These are phyloP conservation scores for Rhinocladiella mackenziei DNA, from an alignment of 2,329 filamentous ascomycete species.

Conservation along the genomic window DNA sequence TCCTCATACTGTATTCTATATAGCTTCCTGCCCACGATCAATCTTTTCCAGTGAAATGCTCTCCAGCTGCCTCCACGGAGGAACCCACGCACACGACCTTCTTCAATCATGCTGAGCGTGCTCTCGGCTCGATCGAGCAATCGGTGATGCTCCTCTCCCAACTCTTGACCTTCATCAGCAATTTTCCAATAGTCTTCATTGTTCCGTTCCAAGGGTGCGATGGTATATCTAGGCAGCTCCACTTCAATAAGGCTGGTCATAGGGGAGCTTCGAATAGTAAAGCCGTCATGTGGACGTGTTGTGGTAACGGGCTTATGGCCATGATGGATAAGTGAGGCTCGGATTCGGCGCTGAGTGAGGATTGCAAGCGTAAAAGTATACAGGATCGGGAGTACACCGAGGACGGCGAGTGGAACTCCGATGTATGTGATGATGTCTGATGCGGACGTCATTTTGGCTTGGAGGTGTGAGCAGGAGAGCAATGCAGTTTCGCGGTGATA, in stretches of 20 bases:
- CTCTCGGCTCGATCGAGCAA: constrained; percentile 22
- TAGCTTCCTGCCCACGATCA: constrained; percentile 58
- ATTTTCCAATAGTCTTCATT: constrained; percentile 58
- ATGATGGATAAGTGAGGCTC: constrained; percentile 54
- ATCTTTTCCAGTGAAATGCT: constrained; percentile 62
- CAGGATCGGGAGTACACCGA: constrained; percentile 61
- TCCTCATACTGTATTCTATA: constrained; percentile 61
- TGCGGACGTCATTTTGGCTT: constrained; percentile 31
- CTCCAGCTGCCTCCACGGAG: constrained; percentile 63
- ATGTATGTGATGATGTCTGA: constrained; percentile 55
- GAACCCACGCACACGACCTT: constrained; percentile 40
- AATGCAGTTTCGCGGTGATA: background rate
- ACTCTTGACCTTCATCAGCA: constrained; percentile 31
- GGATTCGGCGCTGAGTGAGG: constrained; percentile 57
- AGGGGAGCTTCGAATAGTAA: constrained; percentile 59
- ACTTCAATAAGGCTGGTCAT: constrained; percentile 65
- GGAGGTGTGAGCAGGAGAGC: background rate
- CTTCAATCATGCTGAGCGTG: constrained; percentile 25
- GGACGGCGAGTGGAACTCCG: constrained; percentile 55
- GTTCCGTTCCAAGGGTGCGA: constrained; percentile 57
- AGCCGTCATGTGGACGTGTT: constrained; percentile 37
- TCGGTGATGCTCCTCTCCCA: constrained; percentile 33
- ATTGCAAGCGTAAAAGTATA: constrained; percentile 62
- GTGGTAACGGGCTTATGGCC: constrained; percentile 38
- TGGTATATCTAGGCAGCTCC: constrained; percentile 61